Evolutionary conservation across 2,329 filamentous ascomycete species (phyloP).

Genomic region (Alternaria arborescens): DNA sequence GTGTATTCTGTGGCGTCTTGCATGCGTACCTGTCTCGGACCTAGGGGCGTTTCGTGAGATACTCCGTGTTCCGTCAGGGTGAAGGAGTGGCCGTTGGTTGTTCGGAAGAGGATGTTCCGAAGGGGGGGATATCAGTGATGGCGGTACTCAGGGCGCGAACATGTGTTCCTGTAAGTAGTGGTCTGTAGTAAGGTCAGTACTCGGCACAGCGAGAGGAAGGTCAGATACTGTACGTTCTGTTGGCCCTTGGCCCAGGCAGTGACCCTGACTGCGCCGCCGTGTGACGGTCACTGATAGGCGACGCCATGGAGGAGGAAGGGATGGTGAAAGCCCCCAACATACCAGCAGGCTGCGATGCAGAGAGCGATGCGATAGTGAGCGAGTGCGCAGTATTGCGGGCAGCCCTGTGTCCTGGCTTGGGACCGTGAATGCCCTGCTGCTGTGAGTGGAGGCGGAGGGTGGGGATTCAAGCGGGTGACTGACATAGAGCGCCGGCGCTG

Average conservation of each 20-base stretch:
- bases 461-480: slow-evolving; percentile 18
- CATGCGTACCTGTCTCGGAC: neutral
- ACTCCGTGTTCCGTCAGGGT: neutral
- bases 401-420: neutral
- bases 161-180: neutral
- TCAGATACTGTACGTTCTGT: slow-evolving; percentile 10
- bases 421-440: slow-evolving; percentile 10
- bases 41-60: neutral
- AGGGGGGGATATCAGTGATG: neutral
- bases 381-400: neutral
- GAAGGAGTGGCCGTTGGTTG: slow-evolving; percentile 2
- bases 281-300: slow-evolving; percentile 14
- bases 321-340: slow-evolving; percentile 1
- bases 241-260: neutral
- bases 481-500: slow-evolving; percentile 15
- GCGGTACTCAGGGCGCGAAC: slow-evolving; percentile 4
- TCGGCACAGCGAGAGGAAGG: neutral
- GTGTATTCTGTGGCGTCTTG: neutral
- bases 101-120: slow-evolving; percentile 2
- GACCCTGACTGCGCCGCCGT: slow-evolving; percentile 12
- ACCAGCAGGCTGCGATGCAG: neutral
- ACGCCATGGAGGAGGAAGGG: slow-evolving; percentile 10
- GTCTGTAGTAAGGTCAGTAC: slow-evolving; percentile 14
- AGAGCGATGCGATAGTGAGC: neutral
- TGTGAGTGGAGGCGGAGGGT: slow-evolving; percentile 23